These are phyloP conservation scores for Rhipidocladum racemiflorum DNA, from an alignment of 176 grass and related monocot species.

Conservation along the genomic window DNA sequence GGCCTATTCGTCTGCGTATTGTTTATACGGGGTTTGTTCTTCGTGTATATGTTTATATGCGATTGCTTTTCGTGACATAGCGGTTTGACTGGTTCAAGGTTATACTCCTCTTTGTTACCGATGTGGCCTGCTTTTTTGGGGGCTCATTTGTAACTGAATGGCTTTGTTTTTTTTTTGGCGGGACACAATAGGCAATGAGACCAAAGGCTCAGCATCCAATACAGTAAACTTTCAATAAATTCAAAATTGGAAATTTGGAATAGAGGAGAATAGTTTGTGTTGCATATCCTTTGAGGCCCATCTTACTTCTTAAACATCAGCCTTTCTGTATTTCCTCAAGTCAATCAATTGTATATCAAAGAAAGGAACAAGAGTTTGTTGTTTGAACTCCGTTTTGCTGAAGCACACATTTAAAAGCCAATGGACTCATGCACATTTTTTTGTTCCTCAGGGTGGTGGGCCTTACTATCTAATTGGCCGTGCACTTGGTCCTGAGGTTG, in stretches of 20 bases:
- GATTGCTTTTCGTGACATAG: too few species aligned
- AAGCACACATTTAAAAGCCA: background rate
- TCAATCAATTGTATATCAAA: background rate
- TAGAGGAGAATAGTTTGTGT: background rate
- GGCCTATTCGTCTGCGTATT: too few species aligned
- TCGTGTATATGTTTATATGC: too few species aligned
- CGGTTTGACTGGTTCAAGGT: too few species aligned
- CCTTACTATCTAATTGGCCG: slow-evolving; percentile 95
- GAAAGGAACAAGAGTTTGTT: background rate
- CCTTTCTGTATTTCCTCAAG: background rate
- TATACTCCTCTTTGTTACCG: too few species aligned
- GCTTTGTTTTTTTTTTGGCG: background rate
- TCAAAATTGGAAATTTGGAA: background rate
- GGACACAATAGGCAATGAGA: background rate
- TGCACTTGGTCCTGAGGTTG: slow-evolving; percentile 94
- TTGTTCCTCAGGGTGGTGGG: slow-evolving; percentile 66
- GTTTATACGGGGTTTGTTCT: too few species aligned
- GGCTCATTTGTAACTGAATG: background rate
- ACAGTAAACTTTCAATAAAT: background rate
- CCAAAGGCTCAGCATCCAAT: background rate
- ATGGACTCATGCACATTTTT: background rate
- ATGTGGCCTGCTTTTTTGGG: too few species aligned
- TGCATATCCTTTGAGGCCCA: background rate
- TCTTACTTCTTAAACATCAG: background rate
- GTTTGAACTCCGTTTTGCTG: background rate